Conservation (phyloP, 2,329 filamentous ascomycete species). For the Aspergillus sojae region DNA sequence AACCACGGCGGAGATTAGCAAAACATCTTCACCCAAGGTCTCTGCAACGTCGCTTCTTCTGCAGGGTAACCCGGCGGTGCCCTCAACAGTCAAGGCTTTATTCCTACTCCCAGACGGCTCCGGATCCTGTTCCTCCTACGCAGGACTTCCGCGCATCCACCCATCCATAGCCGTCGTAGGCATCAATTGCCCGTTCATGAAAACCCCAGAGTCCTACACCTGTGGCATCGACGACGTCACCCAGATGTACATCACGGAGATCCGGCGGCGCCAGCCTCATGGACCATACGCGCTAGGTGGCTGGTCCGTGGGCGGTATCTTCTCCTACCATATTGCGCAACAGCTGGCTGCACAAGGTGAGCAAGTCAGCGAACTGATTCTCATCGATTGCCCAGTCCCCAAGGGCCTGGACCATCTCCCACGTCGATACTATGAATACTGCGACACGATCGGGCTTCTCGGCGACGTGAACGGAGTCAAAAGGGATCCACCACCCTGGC, state of each 20-base stretch:
- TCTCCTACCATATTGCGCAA: constrained; percentile 65
- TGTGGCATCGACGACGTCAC: constrained; percentile 27
- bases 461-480: constrained; percentile 2
- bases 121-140: constrained; percentile 48
- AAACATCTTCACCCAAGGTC: neutral
- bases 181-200: constrained; percentile 14
- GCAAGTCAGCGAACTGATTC: constrained; percentile 57
- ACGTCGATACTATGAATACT: neutral
- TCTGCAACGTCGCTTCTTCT: neutral
- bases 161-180: constrained; percentile 3
- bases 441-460: neutral
- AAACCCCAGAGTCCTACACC: constrained; percentile 27
- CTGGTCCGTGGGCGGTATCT: constrained; percentile 71
- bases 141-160: constrained; percentile 33
- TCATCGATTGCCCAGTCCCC: constrained; percentile 36
- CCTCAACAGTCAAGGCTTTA: constrained; percentile 17
- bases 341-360: constrained; percentile 56
- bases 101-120: constrained; percentile 49
- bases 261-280: constrained; percentile 40
- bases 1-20: neutral
- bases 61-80: neutral
- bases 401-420: neutral
- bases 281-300: constrained; percentile 64
- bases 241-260: constrained; percentile 31
- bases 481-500: neutral